Conservation (phyloP, 257 asterid genomes). For the Solanum tarapatanum region DNA sequence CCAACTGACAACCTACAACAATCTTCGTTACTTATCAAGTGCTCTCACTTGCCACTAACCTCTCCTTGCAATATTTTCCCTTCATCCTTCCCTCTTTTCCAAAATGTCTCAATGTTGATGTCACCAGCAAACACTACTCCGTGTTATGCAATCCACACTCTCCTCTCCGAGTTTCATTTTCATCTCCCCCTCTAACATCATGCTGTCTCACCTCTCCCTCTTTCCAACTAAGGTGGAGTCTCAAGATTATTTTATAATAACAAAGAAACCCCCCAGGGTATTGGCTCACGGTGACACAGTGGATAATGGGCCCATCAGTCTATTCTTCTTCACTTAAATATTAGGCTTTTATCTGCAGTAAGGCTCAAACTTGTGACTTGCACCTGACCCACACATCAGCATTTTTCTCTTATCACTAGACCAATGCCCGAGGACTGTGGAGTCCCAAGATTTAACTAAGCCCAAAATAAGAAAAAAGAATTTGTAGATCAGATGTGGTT, state of each 20-base stretch:
- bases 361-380: background rate
- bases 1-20: background rate
- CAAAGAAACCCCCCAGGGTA: background rate
- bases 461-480: background rate
- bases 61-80: background rate
- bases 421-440: background rate
- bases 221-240: background rate
- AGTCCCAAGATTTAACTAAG: background rate
- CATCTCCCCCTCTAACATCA: background rate
- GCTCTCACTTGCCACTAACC: background rate
- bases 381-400: background rate
- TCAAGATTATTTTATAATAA: background rate
- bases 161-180: background rate
- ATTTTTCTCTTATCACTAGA: background rate
- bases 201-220: background rate
- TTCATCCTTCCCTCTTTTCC: background rate
- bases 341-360: background rate
- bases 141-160: background rate
- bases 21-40: background rate
- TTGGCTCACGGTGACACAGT: background rate
- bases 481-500: background rate
- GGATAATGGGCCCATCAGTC: background rate
- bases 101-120: background rate
- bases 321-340: background rate
- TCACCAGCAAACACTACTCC: background rate